Evolutionary conservation across 176 grass and related monocot genomes (phyloP).

Genomic region (Bothriochloa decipiens): DNA sequence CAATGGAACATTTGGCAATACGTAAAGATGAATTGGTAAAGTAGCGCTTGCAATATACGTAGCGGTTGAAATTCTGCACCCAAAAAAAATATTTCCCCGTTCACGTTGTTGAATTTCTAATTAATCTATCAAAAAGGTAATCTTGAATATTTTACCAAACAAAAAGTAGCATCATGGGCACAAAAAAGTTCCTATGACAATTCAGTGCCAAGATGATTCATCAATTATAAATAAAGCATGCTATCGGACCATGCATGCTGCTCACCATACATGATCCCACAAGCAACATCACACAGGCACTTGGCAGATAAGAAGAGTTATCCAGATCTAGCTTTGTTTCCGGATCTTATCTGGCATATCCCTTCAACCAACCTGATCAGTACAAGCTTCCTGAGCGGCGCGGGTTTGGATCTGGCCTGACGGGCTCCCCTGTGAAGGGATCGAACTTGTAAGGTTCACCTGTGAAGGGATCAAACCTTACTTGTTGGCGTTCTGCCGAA

Average conservation of each 20-base stretch:
- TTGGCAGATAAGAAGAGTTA: constrained; percentile 14
- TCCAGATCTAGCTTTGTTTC: constrained; percentile 22
- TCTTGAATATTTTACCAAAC: constrained; percentile 1
- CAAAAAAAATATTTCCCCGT: neutral
- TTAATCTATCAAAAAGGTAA: constrained; percentile 8
- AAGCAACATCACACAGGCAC: neutral
- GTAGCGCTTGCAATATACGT: neutral
- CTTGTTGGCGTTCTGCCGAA: constrained; percentile 46
- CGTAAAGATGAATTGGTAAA: neutral
- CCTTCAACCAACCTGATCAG: constrained; percentile 17
- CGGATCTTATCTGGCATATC: constrained; percentile 7
- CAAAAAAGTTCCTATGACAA: neutral
- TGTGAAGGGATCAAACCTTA: constrained; percentile 83
- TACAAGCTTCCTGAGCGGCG: constrained; percentile 43
- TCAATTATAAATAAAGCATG: constrained; percentile 19
- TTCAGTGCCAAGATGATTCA: neutral
- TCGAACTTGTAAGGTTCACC: constrained; percentile 86
- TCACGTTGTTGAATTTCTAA: neutral
- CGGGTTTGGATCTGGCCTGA: constrained; percentile 44
- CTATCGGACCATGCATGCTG: neutral
- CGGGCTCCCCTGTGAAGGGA: constrained; percentile 74
- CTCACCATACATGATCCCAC: neutral
- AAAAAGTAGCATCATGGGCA: neutral
- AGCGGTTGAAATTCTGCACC: neutral
- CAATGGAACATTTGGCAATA: neutral